Conservation (phyloP, 192 early-diverging fungal species). For the Coemansia sp. region DNA sequence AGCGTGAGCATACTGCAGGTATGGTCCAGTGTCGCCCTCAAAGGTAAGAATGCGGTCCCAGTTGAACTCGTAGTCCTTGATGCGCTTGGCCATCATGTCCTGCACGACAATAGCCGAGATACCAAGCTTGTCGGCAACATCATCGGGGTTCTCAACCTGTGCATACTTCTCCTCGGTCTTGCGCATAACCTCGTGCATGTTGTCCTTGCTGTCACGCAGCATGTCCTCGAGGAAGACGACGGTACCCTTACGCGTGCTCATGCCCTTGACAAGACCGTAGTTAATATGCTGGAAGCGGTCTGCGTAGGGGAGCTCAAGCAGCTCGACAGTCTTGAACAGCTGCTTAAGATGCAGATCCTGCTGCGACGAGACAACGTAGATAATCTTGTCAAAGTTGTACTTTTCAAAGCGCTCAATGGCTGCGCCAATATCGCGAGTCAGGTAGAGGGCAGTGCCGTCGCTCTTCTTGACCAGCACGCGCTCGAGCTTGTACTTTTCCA, state of each 20-base stretch:
- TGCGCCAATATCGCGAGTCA: slow-evolving; percentile 96
- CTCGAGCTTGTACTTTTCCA: slow-evolving; percentile 81
- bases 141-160: slow-evolving; percentile 77
- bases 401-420: slow-evolving; percentile 85
- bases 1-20: slow-evolving; percentile 97
- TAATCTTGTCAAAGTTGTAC: slow-evolving; percentile 88
- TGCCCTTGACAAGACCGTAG: slow-evolving; percentile 93
- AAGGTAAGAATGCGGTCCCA: slow-evolving; percentile 90
- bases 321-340: slow-evolving; percentile 88
- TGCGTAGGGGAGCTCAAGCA: slow-evolving; percentile 79
- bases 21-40: slow-evolving; percentile 99
- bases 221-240: slow-evolving; percentile 96
- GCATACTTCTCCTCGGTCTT: slow-evolving; percentile 84
- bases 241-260: slow-evolving; percentile 95
- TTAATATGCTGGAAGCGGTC: slow-evolving; percentile 83
- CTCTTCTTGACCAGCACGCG: slow-evolving; percentile 80
- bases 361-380: slow-evolving; percentile 87
- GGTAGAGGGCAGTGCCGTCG: slow-evolving; percentile 91
- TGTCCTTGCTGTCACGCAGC: slow-evolving; percentile 77
- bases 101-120: slow-evolving; percentile 90
- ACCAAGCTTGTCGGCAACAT: slow-evolving; percentile 84
- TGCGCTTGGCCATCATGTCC: slow-evolving; percentile 85
- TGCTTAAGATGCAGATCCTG: slow-evolving; percentile 93
- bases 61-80: slow-evolving; percentile 94
- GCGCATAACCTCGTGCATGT: slow-evolving; percentile 89